Conservation (phyloP, 768 basidiomycete genomes). For the Termitomyces sp. region DNA sequence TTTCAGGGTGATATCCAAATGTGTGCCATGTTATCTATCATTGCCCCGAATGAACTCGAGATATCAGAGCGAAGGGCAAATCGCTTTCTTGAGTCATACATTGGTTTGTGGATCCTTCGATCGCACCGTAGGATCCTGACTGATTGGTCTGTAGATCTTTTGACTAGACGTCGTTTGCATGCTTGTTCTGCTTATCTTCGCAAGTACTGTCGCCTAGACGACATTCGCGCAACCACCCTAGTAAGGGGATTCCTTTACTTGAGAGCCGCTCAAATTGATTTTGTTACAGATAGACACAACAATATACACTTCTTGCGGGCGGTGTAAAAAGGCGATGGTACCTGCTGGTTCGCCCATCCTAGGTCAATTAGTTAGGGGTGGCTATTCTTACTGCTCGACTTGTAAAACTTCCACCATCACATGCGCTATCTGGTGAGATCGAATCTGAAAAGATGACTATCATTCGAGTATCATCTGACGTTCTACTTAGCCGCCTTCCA, state of each 20-base stretch:
- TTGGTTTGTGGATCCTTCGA: constrained; percentile 42
- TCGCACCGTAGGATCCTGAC: not conserved
- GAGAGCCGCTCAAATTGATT: not conserved
- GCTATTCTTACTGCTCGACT: constrained; percentile 48
- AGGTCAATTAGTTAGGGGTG: constrained; percentile 27
- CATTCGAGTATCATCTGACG: not conserved
- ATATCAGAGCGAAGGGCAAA: constrained; percentile 37
- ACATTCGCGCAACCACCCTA: constrained; percentile 46
- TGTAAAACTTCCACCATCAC: constrained; percentile 44
- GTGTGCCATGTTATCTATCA: constrained; percentile 65
- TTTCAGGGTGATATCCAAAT: constrained; percentile 73
- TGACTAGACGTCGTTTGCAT: constrained; percentile 57
- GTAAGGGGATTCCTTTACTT: constrained; percentile 29
- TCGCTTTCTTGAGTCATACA: constrained; percentile 65
- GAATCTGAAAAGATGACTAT: not conserved
- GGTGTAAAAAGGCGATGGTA: constrained; percentile 57
- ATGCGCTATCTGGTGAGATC: constrained; percentile 72
- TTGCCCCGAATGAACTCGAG: constrained; percentile 55
- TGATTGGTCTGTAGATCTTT: constrained; percentile 41
- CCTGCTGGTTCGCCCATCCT: constrained; percentile 29
- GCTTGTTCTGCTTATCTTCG: constrained; percentile 71
- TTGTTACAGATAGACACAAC: constrained; percentile 58
- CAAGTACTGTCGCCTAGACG: constrained; percentile 50
- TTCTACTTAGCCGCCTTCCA: constrained; percentile 58
- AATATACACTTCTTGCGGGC: constrained; percentile 65